phyloP scores from a whole-genome alignment of 2,329 filamentous ascomycete species.

The Aspergillus uvarum region DNA sequence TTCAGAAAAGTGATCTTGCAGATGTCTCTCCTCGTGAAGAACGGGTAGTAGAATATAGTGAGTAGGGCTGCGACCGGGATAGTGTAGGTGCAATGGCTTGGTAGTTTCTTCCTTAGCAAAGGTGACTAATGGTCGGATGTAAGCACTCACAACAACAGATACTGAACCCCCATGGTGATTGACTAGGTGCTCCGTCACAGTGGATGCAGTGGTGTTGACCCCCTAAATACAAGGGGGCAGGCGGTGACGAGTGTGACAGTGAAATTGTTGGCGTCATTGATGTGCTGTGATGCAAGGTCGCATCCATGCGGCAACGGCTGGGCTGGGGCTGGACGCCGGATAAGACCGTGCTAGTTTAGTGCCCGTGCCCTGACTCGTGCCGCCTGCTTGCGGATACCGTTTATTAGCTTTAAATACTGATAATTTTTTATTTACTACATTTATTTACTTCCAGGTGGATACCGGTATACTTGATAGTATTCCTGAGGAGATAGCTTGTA shows the following conservation, averaged over 20 bases:
- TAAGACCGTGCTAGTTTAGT: background rate
- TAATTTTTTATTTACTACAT: too few relatives aligned
- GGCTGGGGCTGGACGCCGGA: background rate
- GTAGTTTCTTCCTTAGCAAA: background rate
- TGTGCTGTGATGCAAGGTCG: background rate
- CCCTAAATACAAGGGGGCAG: background rate
- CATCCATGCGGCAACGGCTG: background rate
- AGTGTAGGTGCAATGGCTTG: constrained; percentile 65
- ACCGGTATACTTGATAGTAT: too few relatives aligned
- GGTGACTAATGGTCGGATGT: too few relatives aligned
- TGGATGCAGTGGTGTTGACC: background rate
- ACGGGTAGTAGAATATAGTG: constrained; percentile 59
- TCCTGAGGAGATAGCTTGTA: too few relatives aligned
- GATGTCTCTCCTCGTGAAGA: constrained; percentile 61
- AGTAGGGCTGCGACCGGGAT: constrained; percentile 62
- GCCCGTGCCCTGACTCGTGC: background rate
- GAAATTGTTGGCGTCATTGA: background rate
- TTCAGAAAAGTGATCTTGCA: constrained; percentile 64
- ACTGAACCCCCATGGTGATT: constrained; percentile 9
- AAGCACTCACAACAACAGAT: constrained; percentile 4
- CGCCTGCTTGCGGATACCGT: background rate
- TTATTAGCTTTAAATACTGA: too few relatives aligned
- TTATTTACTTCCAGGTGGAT: too few relatives aligned
- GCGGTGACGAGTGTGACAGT: background rate
- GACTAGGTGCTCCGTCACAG: background rate